phyloP scores from a whole-genome alignment of 139 green algal genomes.

The Chlorella sp. region DNA sequence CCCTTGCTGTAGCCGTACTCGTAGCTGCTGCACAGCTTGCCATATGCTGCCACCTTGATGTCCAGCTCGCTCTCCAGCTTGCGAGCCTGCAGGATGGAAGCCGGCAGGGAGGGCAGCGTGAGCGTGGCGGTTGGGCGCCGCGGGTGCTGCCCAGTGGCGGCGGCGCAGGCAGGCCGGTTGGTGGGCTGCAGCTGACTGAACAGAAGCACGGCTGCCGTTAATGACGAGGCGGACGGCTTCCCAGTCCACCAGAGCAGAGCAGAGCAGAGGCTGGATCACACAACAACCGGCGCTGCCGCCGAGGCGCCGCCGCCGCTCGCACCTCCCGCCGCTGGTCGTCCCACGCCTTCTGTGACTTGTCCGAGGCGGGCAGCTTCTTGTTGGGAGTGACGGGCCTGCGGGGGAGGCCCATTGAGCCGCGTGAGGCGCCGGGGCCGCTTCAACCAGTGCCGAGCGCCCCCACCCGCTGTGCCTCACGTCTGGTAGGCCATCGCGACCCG shows the following conservation, averaged over 20 bases:
- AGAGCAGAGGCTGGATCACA: too few species aligned
- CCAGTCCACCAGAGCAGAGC: too few species aligned
- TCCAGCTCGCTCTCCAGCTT: constrained; percentile 95
- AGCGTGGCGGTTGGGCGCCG: not conserved
- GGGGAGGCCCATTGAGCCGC: not conserved
- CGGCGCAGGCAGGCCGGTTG: not conserved
- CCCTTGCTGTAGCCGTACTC: constrained; percentile 69
- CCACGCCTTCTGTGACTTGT: constrained; percentile 36
- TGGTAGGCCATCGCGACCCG: constrained; percentile 7
- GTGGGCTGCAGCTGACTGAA: too few species aligned
- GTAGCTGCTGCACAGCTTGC: constrained; percentile 84
- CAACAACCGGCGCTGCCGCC: too few species aligned
- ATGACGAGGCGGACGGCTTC: too few species aligned
- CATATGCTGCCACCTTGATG: constrained; percentile 88
- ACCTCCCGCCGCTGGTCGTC: constrained; percentile 59
- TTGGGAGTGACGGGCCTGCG: constrained; percentile 6
- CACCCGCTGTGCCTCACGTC: not conserved
- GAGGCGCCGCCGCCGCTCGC: not conserved
- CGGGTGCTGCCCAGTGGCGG: not conserved
- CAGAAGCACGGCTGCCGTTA: too few species aligned
- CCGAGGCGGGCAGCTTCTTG: not conserved
- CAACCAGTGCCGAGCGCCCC: not conserved
- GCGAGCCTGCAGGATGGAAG: constrained; percentile 67
- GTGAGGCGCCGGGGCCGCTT: too few species aligned
- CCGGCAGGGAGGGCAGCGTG: not conserved